Percentiles rank a stretch among this genome's conserved stretches.
phyloP scores from a whole-genome alignment of 2,329 filamentous ascomycete genomes.

The Biscogniauxia mediterranea region DNA sequence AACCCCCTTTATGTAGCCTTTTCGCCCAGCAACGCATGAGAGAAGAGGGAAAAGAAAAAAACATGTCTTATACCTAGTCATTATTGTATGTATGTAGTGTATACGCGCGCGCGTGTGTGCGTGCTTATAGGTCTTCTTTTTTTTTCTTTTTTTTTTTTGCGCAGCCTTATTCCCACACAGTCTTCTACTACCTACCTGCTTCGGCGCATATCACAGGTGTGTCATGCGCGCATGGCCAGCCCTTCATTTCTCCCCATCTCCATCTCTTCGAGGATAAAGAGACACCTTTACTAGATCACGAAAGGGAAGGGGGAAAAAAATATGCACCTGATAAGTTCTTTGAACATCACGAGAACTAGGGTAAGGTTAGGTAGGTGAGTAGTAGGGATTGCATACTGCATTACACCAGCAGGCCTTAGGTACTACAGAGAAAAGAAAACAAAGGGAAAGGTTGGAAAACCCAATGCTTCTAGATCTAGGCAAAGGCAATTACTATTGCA shows the following conservation, averaged over 20 bases:
- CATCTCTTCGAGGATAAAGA: no score
- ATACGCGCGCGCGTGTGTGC: neutral
- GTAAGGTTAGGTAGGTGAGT: no score
- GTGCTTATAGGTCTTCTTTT: neutral
- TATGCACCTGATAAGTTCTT: no score
- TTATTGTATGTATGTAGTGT: neutral
- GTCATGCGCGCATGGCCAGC: no score
- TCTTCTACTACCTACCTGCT: neutral
- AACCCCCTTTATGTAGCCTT: neutral
- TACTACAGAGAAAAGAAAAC: neutral
- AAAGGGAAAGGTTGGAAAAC: neutral
- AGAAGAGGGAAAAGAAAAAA: neutral
- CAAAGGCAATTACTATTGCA: no score
- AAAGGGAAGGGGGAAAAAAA: no score
- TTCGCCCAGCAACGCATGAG: neutral
- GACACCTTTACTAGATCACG: no score
- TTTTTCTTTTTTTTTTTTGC: neutral
- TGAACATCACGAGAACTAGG: no score
- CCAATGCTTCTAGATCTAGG: no score
- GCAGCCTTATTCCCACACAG: neutral
- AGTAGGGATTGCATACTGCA: neutral
- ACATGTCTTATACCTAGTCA: neutral
- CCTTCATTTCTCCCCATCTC: no score
- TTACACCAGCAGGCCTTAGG: neutral
- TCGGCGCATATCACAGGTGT: neutral